A percentile compares a stretch with the other conserved stretches of the same genome.
These are phyloP conservation scores for Mucor irregularis DNA, from an alignment of 371 early-diverging fungal species.

Conservation along the genomic window DNA sequence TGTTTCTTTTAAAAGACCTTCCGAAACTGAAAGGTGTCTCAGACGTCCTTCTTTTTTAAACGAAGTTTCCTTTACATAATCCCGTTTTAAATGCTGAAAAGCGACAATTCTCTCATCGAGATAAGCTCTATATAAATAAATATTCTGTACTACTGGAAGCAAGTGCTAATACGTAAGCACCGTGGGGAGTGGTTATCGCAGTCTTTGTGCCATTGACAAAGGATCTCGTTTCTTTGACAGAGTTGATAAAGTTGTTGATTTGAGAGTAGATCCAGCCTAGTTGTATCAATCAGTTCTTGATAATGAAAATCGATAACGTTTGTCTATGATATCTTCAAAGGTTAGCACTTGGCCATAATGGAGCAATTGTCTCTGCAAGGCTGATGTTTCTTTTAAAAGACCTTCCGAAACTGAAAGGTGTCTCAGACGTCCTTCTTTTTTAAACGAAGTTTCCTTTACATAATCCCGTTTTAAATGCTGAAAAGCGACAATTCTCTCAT, in stretches of 20 bases:
- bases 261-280: conserved; percentile 61
- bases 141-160: conserved; percentile 66
- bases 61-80: conserved; percentile 56
- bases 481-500: conserved; percentile 78
- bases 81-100: conserved; percentile 74
- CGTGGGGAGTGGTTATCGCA: conserved; percentile 13
- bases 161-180: conserved; percentile 56
- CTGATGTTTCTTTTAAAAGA: conserved; percentile 71
- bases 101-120: conserved; percentile 79
- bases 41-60: conserved; percentile 47
- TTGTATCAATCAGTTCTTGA: conserved; percentile 50
- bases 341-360: conserved; percentile 54
- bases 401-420: conserved; percentile 63
- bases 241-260: conserved; percentile 44
- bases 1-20: conserved; percentile 77
- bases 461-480: conserved; percentile 79
- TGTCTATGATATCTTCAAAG: conserved; percentile 52
- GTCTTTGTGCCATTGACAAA: too few relatives aligned
- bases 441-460: conserved; percentile 31
- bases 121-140: conserved; percentile 80
- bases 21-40: conserved; percentile 56
- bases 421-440: conserved; percentile 52
- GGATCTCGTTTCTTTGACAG: conserved; percentile 17
- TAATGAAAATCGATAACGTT: conserved; percentile 52
- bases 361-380: conserved; percentile 80